Percentiles rank a stretch among this genome's conserved stretches.
Conservation (phyloP, 352 stramenopile species). For the Detonula confervacea region DNA sequence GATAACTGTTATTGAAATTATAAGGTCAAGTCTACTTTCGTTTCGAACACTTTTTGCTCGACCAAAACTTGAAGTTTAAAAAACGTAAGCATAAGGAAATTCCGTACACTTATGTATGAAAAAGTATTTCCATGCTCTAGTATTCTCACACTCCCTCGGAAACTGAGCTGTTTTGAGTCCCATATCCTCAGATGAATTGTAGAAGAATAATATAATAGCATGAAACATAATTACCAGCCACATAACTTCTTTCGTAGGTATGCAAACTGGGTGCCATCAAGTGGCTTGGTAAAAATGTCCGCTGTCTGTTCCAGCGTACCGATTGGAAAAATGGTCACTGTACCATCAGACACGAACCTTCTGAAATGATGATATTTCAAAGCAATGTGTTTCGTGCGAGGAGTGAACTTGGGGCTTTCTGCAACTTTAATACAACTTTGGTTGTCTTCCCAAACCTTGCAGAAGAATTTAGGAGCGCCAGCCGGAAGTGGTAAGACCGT, state of each 20-base stretch:
- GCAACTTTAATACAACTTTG: conserved; percentile 36
- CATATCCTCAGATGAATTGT: not conserved
- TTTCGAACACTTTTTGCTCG: too few relatives aligned
- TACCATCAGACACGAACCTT: conserved; percentile 6
- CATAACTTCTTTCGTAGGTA: conserved; percentile 28
- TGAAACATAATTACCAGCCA: conserved; percentile 38
- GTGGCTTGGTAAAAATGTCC: conserved; percentile 60
- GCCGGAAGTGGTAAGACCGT: conserved; percentile 7
- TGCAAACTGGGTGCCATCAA: too few relatives aligned
- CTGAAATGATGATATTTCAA: conserved; percentile 58
- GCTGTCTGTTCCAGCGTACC: conserved; percentile 46
- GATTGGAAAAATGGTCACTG: conserved; percentile 45
- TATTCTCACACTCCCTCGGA: conserved; percentile 23
- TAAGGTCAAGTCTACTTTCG: too few relatives aligned
- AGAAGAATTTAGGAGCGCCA: conserved; percentile 23
- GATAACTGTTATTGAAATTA: too few relatives aligned
- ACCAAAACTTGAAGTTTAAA: too few relatives aligned
- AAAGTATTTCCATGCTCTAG: not conserved
- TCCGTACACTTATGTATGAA: too few relatives aligned
- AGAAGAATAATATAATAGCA: conserved; percentile 2
- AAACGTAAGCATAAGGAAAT: too few relatives aligned
- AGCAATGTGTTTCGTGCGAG: not conserved
- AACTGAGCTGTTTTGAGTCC: not conserved
- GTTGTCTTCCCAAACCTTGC: conserved; percentile 52
- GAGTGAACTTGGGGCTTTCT: conserved; percentile 38